Evolutionary conservation across 164 flowering plant species (phyloP).

Genomic region (Stephania japonica): DNA sequence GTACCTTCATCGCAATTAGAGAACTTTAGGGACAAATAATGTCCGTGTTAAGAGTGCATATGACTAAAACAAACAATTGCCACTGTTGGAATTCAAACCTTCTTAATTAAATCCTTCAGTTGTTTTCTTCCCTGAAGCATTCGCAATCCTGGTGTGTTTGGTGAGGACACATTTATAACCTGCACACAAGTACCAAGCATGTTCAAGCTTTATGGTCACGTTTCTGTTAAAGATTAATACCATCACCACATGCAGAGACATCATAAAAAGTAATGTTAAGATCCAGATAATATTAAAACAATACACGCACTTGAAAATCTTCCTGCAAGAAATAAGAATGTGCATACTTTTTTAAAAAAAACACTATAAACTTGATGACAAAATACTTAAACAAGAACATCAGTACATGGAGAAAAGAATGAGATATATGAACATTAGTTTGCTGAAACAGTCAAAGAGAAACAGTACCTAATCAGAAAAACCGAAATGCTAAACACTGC

Average conservation of each 20-base stretch:
- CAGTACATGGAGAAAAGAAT: neutral
- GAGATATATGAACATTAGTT: neutral
- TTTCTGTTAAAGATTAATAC: neutral
- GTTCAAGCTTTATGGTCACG: neutral
- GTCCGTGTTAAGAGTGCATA: neutral
- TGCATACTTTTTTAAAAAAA: too few species aligned
- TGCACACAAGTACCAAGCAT: constrained; percentile 14
- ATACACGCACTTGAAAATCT: neutral
- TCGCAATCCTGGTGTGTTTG: constrained; percentile 96
- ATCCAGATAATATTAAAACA: neutral
- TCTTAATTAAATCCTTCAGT: constrained; percentile 89
- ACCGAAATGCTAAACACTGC: neutral
- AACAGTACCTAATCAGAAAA: neutral
- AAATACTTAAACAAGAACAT: neutral
- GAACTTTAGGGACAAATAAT: neutral
- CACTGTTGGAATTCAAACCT: constrained; percentile 36
- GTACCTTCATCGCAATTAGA: constrained; percentile 44
- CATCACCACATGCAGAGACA: neutral
- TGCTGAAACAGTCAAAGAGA: neutral
- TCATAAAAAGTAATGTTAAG: neutral
- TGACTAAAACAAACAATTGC: neutral
- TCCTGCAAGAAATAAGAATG: neutral
- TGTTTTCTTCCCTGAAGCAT: constrained; percentile 96
- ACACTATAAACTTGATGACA: neutral
- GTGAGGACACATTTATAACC: constrained; percentile 97